A percentile compares a stretch with the other conserved stretches of the same genome.
phyloP scores from a whole-genome alignment of 2,329 filamentous ascomycete genomes.

The Pseudogymnoascus sp. region DNA sequence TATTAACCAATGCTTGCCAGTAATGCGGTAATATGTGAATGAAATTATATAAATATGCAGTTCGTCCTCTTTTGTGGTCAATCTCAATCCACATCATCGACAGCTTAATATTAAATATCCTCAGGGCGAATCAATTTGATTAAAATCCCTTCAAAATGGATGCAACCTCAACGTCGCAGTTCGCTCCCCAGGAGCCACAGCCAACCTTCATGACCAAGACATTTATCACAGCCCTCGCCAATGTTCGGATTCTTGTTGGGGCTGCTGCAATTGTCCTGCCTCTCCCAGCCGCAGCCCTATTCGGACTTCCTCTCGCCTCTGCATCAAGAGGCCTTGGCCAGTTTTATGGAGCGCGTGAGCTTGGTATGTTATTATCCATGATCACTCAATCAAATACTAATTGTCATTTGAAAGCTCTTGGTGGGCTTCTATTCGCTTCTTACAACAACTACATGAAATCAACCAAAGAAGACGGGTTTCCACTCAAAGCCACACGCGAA shows the following conservation, averaged over 20 bases:
- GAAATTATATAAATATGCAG: background rate
- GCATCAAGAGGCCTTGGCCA: background rate
- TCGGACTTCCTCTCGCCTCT: background rate
- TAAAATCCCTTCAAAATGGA: background rate
- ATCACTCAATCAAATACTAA: background rate
- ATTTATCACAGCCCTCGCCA: background rate
- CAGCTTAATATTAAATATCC: background rate
- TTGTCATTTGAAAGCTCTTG: background rate
- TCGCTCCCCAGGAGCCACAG: background rate
- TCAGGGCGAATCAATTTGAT: background rate
- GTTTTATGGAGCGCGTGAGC: background rate
- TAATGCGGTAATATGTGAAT: background rate
- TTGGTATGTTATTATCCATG: background rate
- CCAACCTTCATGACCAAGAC: background rate
- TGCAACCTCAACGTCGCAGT: background rate
- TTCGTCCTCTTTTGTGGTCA: background rate
- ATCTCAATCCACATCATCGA: background rate
- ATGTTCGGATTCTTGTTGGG: background rate
- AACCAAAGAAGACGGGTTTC: background rate
- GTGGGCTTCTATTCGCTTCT: background rate
- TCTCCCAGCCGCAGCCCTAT: background rate
- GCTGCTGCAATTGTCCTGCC: background rate
- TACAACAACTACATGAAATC: background rate
- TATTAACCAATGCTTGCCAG: background rate
- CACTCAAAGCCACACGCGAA: conserved; percentile 1